Evolutionary conservation across 73 alveolate genomes (phyloP), one percentile per base, ranked within the genome.

Genomic region (Blepharisma japonicum): DNA sequence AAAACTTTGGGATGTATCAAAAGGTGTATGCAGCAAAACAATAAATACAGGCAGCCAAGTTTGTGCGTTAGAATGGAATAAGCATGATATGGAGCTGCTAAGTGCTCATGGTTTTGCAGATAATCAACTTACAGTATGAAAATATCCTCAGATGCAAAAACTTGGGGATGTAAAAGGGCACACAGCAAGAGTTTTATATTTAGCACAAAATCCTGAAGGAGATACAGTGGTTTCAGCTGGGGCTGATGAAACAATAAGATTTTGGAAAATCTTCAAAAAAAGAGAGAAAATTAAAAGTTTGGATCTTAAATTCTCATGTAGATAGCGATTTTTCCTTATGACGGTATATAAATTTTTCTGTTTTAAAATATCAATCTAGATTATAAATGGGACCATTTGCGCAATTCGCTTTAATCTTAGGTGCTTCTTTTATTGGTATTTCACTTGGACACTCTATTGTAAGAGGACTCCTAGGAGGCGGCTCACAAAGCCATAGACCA

Each of bases 181-280:
- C 85, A 77, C 81, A 83, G 78, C 77, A 55, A 88, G 97, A 72
- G 94, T 89, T 8, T 55, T 88, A 7, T 82, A 91, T 82, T 68
- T 91, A 71, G 85, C 94, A 27, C 68, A 84, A 56, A 85, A 86
- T 23, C 95, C 97, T 7, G 95, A 91, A 72, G 87, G 87, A 76
- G 68, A 82, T 54, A 71, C 50, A 66, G 80, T 91, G 45, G 94
- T 83, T 71, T 84, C 91, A 85, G 97, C 91, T 0, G 83, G 95
- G 8, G 93, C 94, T 32, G 97, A 91, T 88, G 97, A 91, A 81
- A 91, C 97, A 7, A 45, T 91, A 56, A 80, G 97, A 77, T 89
- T 91, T 68, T 91, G 97, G 97, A 89, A 85, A 71, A 86, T 89
- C 21, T 88, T 88, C 83, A n/a, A 45, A 18, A 45, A 45, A 9